phyloP scores from a whole-genome alignment of 2,329 filamentous ascomycete genomes.

The Penicillium sp. region DNA sequence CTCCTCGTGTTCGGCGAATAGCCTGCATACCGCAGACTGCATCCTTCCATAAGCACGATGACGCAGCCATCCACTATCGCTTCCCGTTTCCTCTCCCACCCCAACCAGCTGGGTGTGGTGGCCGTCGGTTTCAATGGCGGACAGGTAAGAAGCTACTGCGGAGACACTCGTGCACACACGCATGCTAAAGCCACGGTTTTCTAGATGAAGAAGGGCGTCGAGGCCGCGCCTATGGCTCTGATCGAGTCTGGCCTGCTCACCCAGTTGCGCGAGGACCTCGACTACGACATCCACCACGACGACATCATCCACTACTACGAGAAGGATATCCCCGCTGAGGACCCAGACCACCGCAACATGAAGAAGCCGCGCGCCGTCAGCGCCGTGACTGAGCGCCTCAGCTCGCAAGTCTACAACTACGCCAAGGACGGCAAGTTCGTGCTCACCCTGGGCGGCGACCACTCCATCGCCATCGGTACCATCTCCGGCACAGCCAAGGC shows the following conservation, averaged over 20 bases:
- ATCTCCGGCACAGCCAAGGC: conserved; percentile 86
- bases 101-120: conserved; percentile 83
- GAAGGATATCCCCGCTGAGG: conserved; percentile 67
- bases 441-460: conserved; percentile 91
- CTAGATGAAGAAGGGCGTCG: conserved; percentile 87
- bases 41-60: conserved; percentile 40
- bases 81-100: conserved; percentile 76
- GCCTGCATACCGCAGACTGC: conserved; percentile 4
- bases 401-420: conserved; percentile 83
- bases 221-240: conserved; percentile 84
- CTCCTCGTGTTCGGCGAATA: background rate
- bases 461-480: conserved; percentile 93
- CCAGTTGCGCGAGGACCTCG: conserved; percentile 80
- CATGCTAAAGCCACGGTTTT: background rate
- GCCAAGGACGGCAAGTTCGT: conserved; percentile 82
- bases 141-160: conserved; percentile 63
- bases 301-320: conserved; percentile 78
- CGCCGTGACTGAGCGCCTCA: conserved; percentile 78
- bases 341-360: conserved; percentile 87
- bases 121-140: conserved; percentile 96
- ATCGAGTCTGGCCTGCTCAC: conserved; percentile 84
- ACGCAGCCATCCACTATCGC: conserved; percentile 60
- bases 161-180: background rate
- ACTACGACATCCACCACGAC: conserved; percentile 86
- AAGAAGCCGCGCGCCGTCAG: conserved; percentile 88